Base-by-base conservation (phyloP, 163 green algal species). In the Trebouxia gelatinosa region DNA sequence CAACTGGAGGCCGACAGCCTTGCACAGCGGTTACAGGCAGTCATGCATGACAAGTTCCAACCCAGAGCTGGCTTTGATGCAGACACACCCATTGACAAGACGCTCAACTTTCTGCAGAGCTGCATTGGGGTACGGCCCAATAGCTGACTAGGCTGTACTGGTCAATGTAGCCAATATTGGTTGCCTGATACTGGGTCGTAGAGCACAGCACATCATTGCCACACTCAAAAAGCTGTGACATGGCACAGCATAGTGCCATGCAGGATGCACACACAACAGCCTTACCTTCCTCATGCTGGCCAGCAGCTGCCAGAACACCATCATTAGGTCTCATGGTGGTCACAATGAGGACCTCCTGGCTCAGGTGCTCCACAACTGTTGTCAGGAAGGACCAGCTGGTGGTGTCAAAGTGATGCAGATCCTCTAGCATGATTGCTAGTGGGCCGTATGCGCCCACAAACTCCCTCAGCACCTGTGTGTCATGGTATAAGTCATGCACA, bases 401-500 rank as follows among this genome's bases (percentile, higher is more conserved):
- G 13, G 81, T 90, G 78, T 96, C 91, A 76, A 93, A 93, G 62
- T 90, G 82, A 61, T 96, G 90, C 71, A 96, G 77, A 84, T 96
- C 89, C 82, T 95, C 90, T 58, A 96, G 74, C 64, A 94, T 57
- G 38, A 93, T 64, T 4, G 95, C 68, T 9, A 92, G 75, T 5
- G 87, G 87, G 16, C 88, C 91, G 72, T 92, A 93, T 58, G 85
- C 71, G 7, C 59, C 65, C 3, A 84, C 84, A 77, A 85, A 92
- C 77, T 75, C 78, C 38, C 38, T 67, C 68, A 82, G 39, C n/a
- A 79, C 72, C 58, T 68, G 67, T n/a, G n/a, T n/a, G n/a, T n/a
- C n/a, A n/a, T n/a, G n/a, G n/a, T n/a, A n/a, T n/a, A n/a, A n/a
- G n/a, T n/a, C n/a, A n/a, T n/a, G n/a, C n/a, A n/a, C n/a, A n/a